phyloP scores from a whole-genome alignment of 2,329 filamentous ascomycete genomes.

The Cladosporium phlei region DNA sequence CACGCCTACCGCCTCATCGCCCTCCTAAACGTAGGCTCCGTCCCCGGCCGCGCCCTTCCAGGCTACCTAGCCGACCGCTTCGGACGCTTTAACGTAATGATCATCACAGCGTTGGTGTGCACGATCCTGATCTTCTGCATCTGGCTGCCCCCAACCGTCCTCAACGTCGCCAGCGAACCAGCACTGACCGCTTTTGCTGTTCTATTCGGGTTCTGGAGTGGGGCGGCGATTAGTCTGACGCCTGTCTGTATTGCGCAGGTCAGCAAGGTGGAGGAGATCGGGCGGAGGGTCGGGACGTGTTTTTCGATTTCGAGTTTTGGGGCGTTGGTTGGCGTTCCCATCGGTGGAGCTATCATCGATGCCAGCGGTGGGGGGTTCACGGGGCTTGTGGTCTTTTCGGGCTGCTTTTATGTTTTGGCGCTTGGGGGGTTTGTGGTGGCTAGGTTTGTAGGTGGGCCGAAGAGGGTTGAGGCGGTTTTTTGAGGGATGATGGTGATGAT shows the following conservation, averaged over 20 bases:
- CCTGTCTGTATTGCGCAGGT: constrained; percentile 45
- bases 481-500: no score
- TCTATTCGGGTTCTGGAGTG: constrained; percentile 35
- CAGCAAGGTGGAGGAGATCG: constrained; percentile 40
- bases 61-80: constrained; percentile 70
- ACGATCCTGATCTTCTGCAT: constrained; percentile 63
- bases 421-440: background rate
- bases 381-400: background rate
- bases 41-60: constrained; percentile 70
- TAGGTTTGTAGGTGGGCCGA: background rate
- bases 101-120: constrained; percentile 58
- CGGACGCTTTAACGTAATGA: constrained; percentile 77
- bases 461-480: background rate
- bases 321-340: constrained; percentile 1
- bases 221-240: constrained; percentile 35
- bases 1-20: constrained; percentile 66
- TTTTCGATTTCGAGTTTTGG: constrained; percentile 5
- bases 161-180: constrained; percentile 13
- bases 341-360: constrained; percentile 5
- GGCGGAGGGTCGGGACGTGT: constrained; percentile 20
- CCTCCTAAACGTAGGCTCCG: constrained; percentile 71
- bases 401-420: background rate
- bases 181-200: constrained; percentile 27
- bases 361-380: background rate
- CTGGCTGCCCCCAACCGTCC: constrained; percentile 57